phyloP scores from a whole-genome alignment of 2,329 filamentous ascomycete species.

The Septoria linicola region DNA sequence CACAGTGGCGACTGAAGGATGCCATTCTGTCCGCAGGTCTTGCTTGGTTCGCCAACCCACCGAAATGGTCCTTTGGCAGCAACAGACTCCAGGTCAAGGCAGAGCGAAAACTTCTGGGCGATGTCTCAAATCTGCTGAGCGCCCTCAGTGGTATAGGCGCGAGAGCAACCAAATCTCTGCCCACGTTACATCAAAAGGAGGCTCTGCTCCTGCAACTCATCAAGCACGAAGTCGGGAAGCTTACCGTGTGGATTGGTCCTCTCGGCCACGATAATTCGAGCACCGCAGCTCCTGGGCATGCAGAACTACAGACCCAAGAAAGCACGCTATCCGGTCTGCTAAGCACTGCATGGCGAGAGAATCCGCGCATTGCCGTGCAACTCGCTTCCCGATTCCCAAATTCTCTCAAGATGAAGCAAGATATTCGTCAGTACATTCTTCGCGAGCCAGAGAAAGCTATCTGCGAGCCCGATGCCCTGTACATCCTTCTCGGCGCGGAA shows the following conservation, averaged over 20 bases:
- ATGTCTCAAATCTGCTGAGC: conserved; percentile 68
- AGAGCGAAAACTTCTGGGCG: conserved; percentile 76
- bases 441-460: conserved; percentile 82
- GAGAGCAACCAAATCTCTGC: conserved; percentile 51
- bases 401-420: conserved; percentile 67
- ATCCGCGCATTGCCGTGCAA: conserved; percentile 82
- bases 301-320: conserved; percentile 43
- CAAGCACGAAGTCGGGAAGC: conserved; percentile 76
- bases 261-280: conserved; percentile 59
- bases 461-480: conserved; percentile 75
- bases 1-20: conserved; percentile 83
- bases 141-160: conserved; percentile 61
- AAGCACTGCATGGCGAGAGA: conserved; percentile 82
- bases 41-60: conserved; percentile 80
- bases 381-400: conserved; percentile 72
- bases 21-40: conserved; percentile 82
- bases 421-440: conserved; percentile 76
- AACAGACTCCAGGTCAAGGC: conserved; percentile 92
- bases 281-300: conserved; percentile 33
- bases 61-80: conserved; percentile 91
- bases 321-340: conserved; percentile 54
- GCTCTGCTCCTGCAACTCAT: conserved; percentile 77
- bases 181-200: conserved; percentile 73
- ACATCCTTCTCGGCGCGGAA: conserved; percentile 73
- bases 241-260: conserved; percentile 88